phyloP scores from a whole-genome alignment of 2,329 filamentous ascomycete species.

The Cytospora piceae region DNA sequence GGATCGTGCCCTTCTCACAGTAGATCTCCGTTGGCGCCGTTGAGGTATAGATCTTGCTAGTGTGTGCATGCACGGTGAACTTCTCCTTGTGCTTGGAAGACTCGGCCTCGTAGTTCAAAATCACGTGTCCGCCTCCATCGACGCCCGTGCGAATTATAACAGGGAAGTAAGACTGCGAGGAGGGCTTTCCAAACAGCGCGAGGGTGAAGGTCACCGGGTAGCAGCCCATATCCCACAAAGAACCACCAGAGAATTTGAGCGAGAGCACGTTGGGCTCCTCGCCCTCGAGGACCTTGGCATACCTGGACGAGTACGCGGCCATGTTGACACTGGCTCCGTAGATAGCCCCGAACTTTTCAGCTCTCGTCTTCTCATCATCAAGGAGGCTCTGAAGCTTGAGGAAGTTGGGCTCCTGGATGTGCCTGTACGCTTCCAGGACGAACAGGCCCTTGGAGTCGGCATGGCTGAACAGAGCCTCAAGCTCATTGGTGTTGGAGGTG shows the following conservation, averaged over 20 bases:
- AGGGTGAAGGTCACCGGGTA: slow-evolving; percentile 27
- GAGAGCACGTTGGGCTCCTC: slow-evolving; percentile 31
- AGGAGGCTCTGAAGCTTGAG: slow-evolving; percentile 24
- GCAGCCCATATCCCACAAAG: slow-evolving; percentile 30
- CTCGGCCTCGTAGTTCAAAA: slow-evolving; percentile 20
- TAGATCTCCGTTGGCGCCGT: slow-evolving; percentile 29
- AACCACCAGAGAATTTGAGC: slow-evolving; percentile 25
- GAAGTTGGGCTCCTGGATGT: slow-evolving; percentile 30
- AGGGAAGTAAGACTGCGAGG: slow-evolving; percentile 24
- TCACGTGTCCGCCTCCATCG: slow-evolving; percentile 27
- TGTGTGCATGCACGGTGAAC: slow-evolving; percentile 30
- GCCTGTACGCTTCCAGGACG: slow-evolving; percentile 30
- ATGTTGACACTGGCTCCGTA: slow-evolving; percentile 27
- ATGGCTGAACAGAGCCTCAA: slow-evolving; percentile 52
- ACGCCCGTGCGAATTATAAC: slow-evolving; percentile 28
- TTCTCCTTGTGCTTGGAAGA: slow-evolving; percentile 26
- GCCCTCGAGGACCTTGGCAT: slow-evolving; percentile 26
- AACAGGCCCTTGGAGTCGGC: slow-evolving; percentile 28
- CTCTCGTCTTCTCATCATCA: slow-evolving; percentile 17
- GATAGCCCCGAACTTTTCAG: slow-evolving; percentile 25
- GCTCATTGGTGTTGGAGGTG: slow-evolving; percentile 51
- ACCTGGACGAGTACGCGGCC: slow-evolving; percentile 25
- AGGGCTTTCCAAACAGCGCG: slow-evolving; percentile 26
- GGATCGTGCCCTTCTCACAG: slow-evolving; percentile 28
- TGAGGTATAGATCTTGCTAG: slow-evolving; percentile 31